Base-by-base conservation (phyloP, 495 filamentous ascomycete species). In the Trichoderma gamsii region DNA sequence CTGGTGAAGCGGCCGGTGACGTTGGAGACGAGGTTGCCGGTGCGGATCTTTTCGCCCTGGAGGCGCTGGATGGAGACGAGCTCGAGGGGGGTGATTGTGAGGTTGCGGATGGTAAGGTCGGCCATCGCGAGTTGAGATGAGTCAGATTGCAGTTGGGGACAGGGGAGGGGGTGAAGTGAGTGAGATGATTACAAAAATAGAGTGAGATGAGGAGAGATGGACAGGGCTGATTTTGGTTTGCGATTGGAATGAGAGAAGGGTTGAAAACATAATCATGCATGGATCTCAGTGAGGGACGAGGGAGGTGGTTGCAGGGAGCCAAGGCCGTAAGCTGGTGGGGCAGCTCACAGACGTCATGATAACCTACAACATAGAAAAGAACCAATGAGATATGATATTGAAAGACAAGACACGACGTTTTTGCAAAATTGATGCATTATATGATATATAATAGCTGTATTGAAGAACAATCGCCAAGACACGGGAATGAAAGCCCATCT, bases 91-190 rank as follows among this genome's bases (percentile, higher is more conserved):
- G 83, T 90, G 69, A 86, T 80, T 46, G 93, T 94, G 68, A 97
- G 83, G 75, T 99, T 99, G 71, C 94, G 93, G 75, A 99, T 87
- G 6, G 87, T 92, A 59, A 98, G 77, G 67, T 80, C 71, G 63
- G 75, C 72, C 78, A 80, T 78, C 69, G 63, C 66, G 56, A 27
- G 25, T 8, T 2, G 25, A 21, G 52, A n/a, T n/a, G n/a, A n/a
- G n/a, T n/a, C n/a, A n/a, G n/a, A n/a, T n/a, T n/a, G n/a, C n/a
- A n/a, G n/a, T n/a, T n/a, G n/a, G n/a, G n/a, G n/a, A n/a, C n/a
- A n/a, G n/a, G n/a, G n/a, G n/a, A n/a, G n/a, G n/a, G n/a, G n/a
- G n/a, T 21, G 18, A n/a, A 8, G 4, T 21, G 18, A 52, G 49
- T 1, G 18, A n/a, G 49, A 52, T 1, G 18, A 8, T 18, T 16